These are phyloP conservation scores for Saururus chinensis DNA, from an alignment of 164 flowering plant genomes.

Conservation along the genomic window DNA sequence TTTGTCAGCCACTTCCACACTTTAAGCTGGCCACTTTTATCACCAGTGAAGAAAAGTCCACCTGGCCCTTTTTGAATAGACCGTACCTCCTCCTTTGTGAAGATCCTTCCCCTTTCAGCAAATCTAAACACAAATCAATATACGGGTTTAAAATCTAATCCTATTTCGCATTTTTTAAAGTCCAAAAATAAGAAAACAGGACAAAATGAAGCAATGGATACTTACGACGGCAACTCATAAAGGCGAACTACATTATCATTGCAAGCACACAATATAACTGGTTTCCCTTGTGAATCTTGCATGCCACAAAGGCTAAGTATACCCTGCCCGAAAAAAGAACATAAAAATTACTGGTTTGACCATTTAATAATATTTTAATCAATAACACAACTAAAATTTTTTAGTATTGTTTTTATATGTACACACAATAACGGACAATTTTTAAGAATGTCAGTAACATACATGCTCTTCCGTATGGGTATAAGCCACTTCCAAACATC, in stretches of 20 bases:
- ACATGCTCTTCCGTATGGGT: constrained; percentile 88
- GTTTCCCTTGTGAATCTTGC: constrained; percentile 38
- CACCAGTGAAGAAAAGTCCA: constrained; percentile 81
- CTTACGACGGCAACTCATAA: constrained; percentile 86
- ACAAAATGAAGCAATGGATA: constrained; percentile 1
- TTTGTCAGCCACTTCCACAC: constrained; percentile 55
- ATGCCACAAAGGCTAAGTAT: constrained; percentile 40
- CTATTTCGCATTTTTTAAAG: too few species aligned
- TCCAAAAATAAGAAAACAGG: neutral
- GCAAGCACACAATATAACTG: constrained; percentile 39
- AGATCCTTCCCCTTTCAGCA: constrained; percentile 63
- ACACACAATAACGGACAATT: too few species aligned
- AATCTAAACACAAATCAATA: constrained; percentile 32
- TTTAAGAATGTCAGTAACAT: constrained; percentile 11
- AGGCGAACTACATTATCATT: constrained; percentile 41
- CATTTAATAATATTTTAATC: neutral
- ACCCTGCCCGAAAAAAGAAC: constrained; percentile 8
- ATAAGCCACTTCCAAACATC: constrained; percentile 77
- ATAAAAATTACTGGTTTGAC: too few species aligned
- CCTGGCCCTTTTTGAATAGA: constrained; percentile 68
- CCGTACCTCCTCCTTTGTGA: constrained; percentile 54
- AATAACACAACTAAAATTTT: neutral
- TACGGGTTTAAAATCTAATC: neutral
- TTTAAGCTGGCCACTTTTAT: constrained; percentile 67
- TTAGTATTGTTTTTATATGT: too few species aligned